Percentiles rank a stretch among this genome's conserved stretches.
Conservation (phyloP, 2,329 filamentous ascomycete species). For the Talaromyces rugulosus region DNA sequence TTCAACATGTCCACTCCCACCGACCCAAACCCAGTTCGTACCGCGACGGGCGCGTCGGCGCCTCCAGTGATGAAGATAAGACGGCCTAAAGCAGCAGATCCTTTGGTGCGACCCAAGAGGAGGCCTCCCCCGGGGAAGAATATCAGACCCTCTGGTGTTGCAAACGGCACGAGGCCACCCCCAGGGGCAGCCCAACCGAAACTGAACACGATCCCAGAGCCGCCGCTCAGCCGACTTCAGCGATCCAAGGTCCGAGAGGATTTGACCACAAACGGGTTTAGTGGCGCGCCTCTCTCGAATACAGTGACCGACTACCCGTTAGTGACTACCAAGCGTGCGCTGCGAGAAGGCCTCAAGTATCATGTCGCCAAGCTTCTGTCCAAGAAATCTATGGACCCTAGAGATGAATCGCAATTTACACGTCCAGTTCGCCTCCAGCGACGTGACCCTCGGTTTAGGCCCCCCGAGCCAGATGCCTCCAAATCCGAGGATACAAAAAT, state of each 20-base stretch:
- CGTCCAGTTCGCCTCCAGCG: conserved; percentile 85
- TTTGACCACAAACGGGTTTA: conserved; percentile 39
- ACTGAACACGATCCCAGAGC: conserved; percentile 15
- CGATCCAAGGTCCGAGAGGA: conserved; percentile 24
- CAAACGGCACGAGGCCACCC: conserved; percentile 21
- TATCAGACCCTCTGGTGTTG: conserved; percentile 17
- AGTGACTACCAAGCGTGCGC: conserved; percentile 74
- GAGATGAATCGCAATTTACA: conserved; percentile 78
- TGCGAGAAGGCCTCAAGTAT: conserved; percentile 75
- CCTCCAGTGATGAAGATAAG: conserved; percentile 42
- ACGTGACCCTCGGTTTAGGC: conserved; percentile 68
- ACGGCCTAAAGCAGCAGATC: conserved; percentile 54
- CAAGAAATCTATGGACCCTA: conserved; percentile 59
- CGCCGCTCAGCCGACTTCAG: conserved; percentile 19
- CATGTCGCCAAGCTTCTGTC: conserved; percentile 81
- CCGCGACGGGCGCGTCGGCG: conserved; percentile 46
- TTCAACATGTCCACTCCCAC: conserved; percentile 33
- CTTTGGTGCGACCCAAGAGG: conserved; percentile 61
- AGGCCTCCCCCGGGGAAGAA: conserved; percentile 21
- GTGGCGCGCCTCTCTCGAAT: conserved; percentile 35
- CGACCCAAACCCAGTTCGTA: conserved; percentile 44
- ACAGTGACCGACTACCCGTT: conserved; percentile 60
- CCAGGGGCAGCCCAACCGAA: conserved; percentile 6
- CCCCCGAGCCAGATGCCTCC: conserved; percentile 49
- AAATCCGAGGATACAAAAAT: conserved; percentile 31